Conservation (phyloP, 202 grass and related monocot genomes). For the Zoysia matrella region DNA sequence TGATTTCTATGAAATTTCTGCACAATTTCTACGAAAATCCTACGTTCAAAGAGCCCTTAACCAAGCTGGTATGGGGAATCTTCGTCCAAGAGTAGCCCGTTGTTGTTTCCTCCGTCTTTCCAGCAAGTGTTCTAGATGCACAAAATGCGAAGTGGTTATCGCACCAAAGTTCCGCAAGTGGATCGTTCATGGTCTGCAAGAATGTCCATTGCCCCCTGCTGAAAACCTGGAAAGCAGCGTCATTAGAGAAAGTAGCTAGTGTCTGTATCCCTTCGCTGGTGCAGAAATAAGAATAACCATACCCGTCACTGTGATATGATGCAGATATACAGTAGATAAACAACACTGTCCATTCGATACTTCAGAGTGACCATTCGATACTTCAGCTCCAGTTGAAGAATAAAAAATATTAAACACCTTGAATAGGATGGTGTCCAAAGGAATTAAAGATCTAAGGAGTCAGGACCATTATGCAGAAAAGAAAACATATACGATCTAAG, state of each 20-base stretch:
- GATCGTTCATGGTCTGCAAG: conserved; percentile 29
- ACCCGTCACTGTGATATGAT: conserved; percentile 3
- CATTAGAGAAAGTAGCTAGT: neutral
- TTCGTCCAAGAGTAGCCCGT: conserved; percentile 42
- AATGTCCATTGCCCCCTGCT: conserved; percentile 15
- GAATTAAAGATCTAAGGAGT: no score
- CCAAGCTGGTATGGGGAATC: conserved; percentile 2
- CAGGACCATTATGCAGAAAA: no score
- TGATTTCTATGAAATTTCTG: no score
- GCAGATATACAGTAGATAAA: neutral
- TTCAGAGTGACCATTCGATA: neutral
- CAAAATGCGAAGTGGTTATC: conserved; percentile 16
- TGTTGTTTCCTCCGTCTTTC: conserved; percentile 30
- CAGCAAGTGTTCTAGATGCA: conserved; percentile 31
- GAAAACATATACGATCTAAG: no score
- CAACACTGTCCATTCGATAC: neutral
- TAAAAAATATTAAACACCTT: no score
- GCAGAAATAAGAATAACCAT: no score
- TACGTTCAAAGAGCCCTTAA: neutral
- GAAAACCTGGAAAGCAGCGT: conserved; percentile 38
- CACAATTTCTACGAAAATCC: no score
- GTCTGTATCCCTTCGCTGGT: neutral
- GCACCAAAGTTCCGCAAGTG: conserved; percentile 37
- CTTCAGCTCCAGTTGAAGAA: neutral
- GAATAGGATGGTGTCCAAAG: no score